A percentile compares a stretch with the other conserved stretches of the same genome.
Evolutionary conservation across 768 basidiomycete genomes (phyloP).

Genomic region (Lactarius pseudohatsudake): DNA sequence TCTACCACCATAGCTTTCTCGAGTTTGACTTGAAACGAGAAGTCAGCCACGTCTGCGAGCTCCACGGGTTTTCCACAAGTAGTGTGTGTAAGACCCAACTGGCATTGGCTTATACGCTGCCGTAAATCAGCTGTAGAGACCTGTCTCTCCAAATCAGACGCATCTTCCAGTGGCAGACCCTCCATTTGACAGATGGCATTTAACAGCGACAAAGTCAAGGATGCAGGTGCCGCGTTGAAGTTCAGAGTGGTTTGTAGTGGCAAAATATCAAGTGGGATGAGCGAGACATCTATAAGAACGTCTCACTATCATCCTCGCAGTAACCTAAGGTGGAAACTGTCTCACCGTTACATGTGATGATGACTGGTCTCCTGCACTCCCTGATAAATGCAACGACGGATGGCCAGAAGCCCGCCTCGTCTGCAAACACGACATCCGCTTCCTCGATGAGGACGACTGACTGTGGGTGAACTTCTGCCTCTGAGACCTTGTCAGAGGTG

Average conservation of each 20-base stretch:
- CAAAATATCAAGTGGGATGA: conserved; percentile 71
- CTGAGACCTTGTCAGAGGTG: background rate
- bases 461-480: conserved; percentile 43
- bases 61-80: conserved; percentile 4
- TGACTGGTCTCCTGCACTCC: conserved; percentile 81
- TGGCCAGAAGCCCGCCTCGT: conserved; percentile 85
- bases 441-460: conserved; percentile 92
- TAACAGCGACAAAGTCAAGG: conserved; percentile 31
- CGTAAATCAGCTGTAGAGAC: conserved; percentile 24
- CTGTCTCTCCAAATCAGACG: background rate
- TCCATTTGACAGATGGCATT: conserved; percentile 29
- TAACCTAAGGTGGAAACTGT: conserved; percentile 10
- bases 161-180: conserved; percentile 12
- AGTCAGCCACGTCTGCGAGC: conserved; percentile 5
- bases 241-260: conserved; percentile 71
- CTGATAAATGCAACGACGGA: conserved; percentile 78
- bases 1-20: conserved; percentile 3
- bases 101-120: conserved; percentile 26
- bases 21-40: conserved; percentile 21
- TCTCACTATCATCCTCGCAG: conserved; percentile 20
- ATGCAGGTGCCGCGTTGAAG: conserved; percentile 46
- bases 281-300: conserved; percentile 55
- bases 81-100: conserved; percentile 22
- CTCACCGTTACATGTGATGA: conserved; percentile 95
- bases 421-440: conserved; percentile 88